A percentile compares a stretch with the other conserved stretches of the same genome.
Evolutionary conservation across 2,329 filamentous ascomycete genomes (phyloP).

Genomic region (Cladophialophora immunda): DNA sequence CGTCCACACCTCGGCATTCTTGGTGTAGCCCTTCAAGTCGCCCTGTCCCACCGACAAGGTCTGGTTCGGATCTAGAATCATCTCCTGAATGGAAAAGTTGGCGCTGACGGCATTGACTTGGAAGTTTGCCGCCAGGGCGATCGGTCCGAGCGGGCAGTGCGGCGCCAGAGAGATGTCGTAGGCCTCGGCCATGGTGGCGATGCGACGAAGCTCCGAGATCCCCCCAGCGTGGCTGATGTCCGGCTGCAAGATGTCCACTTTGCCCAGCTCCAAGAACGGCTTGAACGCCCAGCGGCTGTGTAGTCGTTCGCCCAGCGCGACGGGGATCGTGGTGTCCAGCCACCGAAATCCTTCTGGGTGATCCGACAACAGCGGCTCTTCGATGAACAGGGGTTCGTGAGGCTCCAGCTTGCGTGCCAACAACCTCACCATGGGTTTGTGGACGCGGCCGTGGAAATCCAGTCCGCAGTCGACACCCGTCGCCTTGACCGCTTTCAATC

Average conservation of each 20-base stretch:
- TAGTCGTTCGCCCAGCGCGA: slow-evolving; percentile 18
- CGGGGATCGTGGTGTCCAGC: slow-evolving; percentile 17
- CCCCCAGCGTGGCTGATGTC: slow-evolving; percentile 20
- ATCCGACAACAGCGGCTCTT: slow-evolving; percentile 17
- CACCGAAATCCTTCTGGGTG: slow-evolving; percentile 16
- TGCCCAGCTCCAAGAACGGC: slow-evolving; percentile 20
- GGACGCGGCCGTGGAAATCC: slow-evolving; percentile 20
- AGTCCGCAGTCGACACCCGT: slow-evolving; percentile 13
- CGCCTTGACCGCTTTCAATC: slow-evolving; percentile 19
- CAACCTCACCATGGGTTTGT: slow-evolving; percentile 19
- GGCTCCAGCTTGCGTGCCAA: slow-evolving; percentile 19
- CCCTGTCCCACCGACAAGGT: slow-evolving; percentile 17
- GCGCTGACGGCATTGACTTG: slow-evolving; percentile 15
- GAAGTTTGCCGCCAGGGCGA: slow-evolving; percentile 17
- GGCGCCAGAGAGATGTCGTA: slow-evolving; percentile 19
- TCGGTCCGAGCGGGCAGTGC: slow-evolving; percentile 20
- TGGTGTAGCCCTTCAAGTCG: slow-evolving; percentile 19
- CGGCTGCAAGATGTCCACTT: slow-evolving; percentile 19
- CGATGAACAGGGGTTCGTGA: slow-evolving; percentile 21
- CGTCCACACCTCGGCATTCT: slow-evolving; percentile 17
- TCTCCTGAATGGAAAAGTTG: slow-evolving; percentile 21
- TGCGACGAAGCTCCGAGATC: slow-evolving; percentile 17
- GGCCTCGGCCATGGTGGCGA: slow-evolving; percentile 22
- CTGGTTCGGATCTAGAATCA: slow-evolving; percentile 19
- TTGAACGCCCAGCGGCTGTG: slow-evolving; percentile 19